Evolutionary conservation across 495 filamentous ascomycete species (phyloP), one percentile per base, ranked within the genome.

Genomic region (Aspergillus kassunensis): DNA sequence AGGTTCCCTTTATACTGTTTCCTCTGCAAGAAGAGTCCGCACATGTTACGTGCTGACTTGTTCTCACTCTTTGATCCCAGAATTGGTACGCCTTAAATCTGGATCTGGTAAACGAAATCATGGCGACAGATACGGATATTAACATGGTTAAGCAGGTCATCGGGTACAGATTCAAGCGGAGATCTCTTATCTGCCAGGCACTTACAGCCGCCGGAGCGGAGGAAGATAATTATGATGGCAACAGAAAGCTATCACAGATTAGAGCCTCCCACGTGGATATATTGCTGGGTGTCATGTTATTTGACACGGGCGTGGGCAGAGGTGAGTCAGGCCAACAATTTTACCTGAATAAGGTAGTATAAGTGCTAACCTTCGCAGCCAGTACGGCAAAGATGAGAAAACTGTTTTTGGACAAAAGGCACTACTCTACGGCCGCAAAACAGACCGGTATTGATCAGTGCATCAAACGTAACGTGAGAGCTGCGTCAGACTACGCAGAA

Each of bases 381-480:
- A 10, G 30, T 11, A 33, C 12, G 13, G 30, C 30, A 33, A 33
- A 33, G 30, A 6, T 33, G 3, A 6, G 30, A n/a, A 10, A 33
- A 33, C 7, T 33, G 30, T 33, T 33, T 33, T 10, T 37, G 25
- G 24, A 49, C 31, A 49, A 49, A 33, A 13, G 13, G 12, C 30
- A 36, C 16, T 49, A 23, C 20, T 36, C 30, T 13, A 15, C 16
- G 9, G 21, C 33, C 16, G 45, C 45, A 1, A 49, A 49, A 25
- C 19, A 16, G 16, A 49, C 45, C 35, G 45, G 45, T n/a, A 49
- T 49, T 16, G 45, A 36, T 34, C 16, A 37, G 11, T 49, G 30
- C 31, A 49, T 49, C 30, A 24, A 21, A 36, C 23, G 20, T 1
- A 25, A 49, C 21, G 11, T 36, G 33, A 30, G 45, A 7, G 37